Base-by-base conservation (phyloP, 139 green algal genomes). In the Marvania coccoides region DNA sequence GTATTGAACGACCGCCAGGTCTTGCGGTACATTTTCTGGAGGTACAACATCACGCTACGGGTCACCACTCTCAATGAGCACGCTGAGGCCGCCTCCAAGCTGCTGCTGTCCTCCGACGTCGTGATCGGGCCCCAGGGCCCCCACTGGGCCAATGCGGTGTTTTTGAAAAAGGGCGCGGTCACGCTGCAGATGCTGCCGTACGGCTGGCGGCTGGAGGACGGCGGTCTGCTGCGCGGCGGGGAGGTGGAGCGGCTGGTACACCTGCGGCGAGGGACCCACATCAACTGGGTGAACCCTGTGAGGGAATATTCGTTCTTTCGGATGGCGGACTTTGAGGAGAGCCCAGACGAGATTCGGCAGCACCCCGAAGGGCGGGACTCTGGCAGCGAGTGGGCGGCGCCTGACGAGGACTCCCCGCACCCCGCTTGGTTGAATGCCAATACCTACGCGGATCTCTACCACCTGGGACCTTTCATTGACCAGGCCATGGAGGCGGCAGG, bases 1-100 rank as follows among this genome's bases (percentile, higher is more conserved):
- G 26, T 66, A 24, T 45, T 66, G 8, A 66, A 66, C 56, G 59
- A 66, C 14, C 23, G 59, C 26, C 35, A 66, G 13, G 5, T 66
- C 13, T 23, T 53, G 9, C 59, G 59, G 13, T 66, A 66, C 37
- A 53, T 66, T 54, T 53, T 40, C 15, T 51, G 35, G 35, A 48
- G 33, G 13, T 66, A 66, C 33, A 36, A 66, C 14, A 45, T 66
- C 19, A 54, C 13, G 0, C 35, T 64, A 6, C 14, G 28, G 13
- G 35, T 66, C 6, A 66, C 59, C 23, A 15, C 30, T 13, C 15
- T 66, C 8, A 38, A 40, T 40, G 59, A 66, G 34, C 34, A 23
- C 12, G 57, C 33, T 12, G 23, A 46, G 30, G 57, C n/a, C n/a
- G 57, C 33, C 8, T 37, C 57, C 30, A 58, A 10, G 30, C 33